These are phyloP conservation scores for Trichomonascaceae sp. DNA, from an alignment of 1,139 yeast genomes.

Conservation along the genomic window DNA sequence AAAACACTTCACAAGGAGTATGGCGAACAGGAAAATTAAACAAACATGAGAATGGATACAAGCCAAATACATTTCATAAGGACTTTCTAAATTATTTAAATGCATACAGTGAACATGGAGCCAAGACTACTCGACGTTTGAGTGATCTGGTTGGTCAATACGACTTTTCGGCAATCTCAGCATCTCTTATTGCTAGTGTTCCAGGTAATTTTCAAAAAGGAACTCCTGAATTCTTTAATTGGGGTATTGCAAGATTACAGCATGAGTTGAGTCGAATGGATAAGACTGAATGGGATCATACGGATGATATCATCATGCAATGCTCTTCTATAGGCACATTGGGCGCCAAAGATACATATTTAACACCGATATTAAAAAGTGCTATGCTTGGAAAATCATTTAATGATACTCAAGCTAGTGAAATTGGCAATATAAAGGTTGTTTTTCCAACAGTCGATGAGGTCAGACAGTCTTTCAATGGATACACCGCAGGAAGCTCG, in stretches of 20 bases:
- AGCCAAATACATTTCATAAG: slow-evolving; percentile 18
- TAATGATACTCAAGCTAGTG: not conserved
- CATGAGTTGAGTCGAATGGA: slow-evolving; percentile 12
- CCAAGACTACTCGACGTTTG: slow-evolving; percentile 14
- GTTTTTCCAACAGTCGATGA: slow-evolving; percentile 31
- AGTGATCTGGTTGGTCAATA: slow-evolving; percentile 15
- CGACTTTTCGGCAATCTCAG: slow-evolving; percentile 27
- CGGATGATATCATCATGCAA: slow-evolving; percentile 21
- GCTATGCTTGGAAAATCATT: slow-evolving; percentile 20
- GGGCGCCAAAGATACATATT: slow-evolving; percentile 22
- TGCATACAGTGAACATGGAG: slow-evolving; percentile 20
- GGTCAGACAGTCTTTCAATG: slow-evolving; percentile 27
- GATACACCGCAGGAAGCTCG: slow-evolving; percentile 30
- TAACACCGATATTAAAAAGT: slow-evolving; percentile 17
- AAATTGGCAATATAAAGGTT: slow-evolving; percentile 8
- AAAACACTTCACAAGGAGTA: slow-evolving; percentile 29
- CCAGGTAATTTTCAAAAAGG: slow-evolving; percentile 26
- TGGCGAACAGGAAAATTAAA: slow-evolving; percentile 28
- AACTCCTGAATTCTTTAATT: slow-evolving; percentile 14
- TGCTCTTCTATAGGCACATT: slow-evolving; percentile 30
- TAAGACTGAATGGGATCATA: not conserved
- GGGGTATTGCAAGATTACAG: slow-evolving; percentile 25
- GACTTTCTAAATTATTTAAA: slow-evolving; percentile 26
- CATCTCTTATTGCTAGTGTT: slow-evolving; percentile 28
- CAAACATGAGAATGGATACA: not conserved